phyloP scores from a whole-genome alignment of 768 basidiomycete species.

The Omphalotus guepiniiformis region DNA sequence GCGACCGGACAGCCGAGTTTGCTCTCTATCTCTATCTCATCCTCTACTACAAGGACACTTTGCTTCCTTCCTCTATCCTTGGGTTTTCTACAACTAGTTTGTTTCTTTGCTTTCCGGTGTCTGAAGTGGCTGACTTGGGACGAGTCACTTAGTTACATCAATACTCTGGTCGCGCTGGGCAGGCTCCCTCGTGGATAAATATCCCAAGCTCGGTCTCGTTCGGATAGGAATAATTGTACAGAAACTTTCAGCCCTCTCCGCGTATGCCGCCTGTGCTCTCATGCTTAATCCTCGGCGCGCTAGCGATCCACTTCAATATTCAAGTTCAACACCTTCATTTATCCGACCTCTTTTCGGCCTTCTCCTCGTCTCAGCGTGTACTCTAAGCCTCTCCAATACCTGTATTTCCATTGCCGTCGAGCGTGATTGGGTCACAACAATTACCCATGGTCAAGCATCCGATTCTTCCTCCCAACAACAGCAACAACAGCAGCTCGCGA shows the following conservation, averaged over 20 bases:
- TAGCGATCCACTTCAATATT: background rate
- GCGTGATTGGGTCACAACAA: constrained; percentile 46
- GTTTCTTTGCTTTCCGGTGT: background rate
- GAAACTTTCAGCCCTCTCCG: constrained; percentile 30
- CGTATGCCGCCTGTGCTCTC: constrained; percentile 30
- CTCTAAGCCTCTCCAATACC: constrained; percentile 35
- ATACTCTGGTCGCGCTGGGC: constrained; percentile 38
- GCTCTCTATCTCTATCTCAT: constrained; percentile 2
- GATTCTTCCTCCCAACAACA: background rate
- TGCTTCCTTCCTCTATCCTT: constrained; percentile 44
- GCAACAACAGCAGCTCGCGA: background rate
- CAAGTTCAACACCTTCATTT: constrained; percentile 8
- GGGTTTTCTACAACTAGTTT: constrained; percentile 38
- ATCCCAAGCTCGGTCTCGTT: constrained; percentile 32
- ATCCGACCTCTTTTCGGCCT: constrained; percentile 26
- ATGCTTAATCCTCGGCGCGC: constrained; percentile 16
- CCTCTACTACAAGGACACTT: constrained; percentile 18
- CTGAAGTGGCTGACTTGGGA: background rate
- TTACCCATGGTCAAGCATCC: constrained; percentile 27
- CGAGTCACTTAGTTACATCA: too few species aligned
- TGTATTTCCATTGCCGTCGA: constrained; percentile 43
- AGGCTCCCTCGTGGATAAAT: constrained; percentile 39
- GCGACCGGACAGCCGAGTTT: constrained; percentile 2
- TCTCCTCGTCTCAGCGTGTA: constrained; percentile 29
- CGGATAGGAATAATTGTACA: constrained; percentile 34